These are phyloP conservation scores for Blastobotrys buckinghamii DNA, from an alignment of 1,139 yeast genomes.

Conservation along the genomic window DNA sequence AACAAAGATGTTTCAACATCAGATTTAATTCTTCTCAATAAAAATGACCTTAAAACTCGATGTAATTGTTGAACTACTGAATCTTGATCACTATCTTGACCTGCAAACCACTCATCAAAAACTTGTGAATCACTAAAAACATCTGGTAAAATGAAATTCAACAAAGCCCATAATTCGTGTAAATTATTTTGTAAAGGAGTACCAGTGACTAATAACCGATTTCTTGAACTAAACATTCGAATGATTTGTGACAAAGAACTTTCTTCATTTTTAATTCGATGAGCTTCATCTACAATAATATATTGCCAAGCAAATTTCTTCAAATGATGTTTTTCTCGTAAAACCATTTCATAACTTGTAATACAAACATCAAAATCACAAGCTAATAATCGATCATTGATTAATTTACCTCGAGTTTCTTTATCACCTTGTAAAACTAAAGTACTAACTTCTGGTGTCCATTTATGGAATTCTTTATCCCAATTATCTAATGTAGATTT, in stretches of 20 bases:
- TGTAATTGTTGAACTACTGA: conserved; percentile 79
- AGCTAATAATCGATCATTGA: conserved; percentile 53
- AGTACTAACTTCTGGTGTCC: conserved; percentile 96
- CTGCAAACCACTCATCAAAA: conserved; percentile 85
- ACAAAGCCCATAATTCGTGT: conserved; percentile 92
- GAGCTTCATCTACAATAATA: conserved; percentile 93
- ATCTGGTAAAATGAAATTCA: conserved; percentile 88
- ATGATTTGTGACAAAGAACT: conserved; percentile 85
- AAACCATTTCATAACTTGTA: conserved; percentile 89
- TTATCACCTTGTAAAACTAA: conserved; percentile 83
- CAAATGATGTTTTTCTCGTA: conserved; percentile 74
- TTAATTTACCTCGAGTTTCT: conserved; percentile 59
- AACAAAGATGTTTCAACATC: conserved; percentile 89
- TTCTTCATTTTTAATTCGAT: conserved; percentile 91
- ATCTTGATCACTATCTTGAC: conserved; percentile 52
- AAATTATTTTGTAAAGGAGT: conserved; percentile 92
- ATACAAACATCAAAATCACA: conserved; percentile 85
- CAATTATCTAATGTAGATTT: conserved; percentile 94
- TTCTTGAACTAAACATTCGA: conserved; percentile 76
- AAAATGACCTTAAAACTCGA: conserved; percentile 78
- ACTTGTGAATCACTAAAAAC: conserved; percentile 87
- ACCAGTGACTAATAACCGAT: conserved; percentile 85
- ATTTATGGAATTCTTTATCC: conserved; percentile 85
- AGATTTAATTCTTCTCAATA: conserved; percentile 80
- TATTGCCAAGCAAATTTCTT: conserved; percentile 91